Base-by-base conservation (phyloP, 1,139 yeast species). In the Yamadazyma trypodendri region DNA sequence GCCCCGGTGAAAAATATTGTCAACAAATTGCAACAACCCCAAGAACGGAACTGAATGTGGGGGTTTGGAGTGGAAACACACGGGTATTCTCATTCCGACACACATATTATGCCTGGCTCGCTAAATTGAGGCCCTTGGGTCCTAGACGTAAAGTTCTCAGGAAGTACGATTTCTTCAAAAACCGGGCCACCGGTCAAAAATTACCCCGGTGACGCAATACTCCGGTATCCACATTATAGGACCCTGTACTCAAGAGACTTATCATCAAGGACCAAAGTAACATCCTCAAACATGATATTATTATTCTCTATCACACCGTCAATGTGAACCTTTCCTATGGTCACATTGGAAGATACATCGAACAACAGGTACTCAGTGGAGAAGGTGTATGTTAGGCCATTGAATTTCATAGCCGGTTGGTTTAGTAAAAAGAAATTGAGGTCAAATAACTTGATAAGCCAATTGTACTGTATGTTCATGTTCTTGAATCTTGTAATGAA, bases 401-500 rank as follows among this genome's bases (percentile, higher is more conserved):
- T 35, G 14, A 38, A 37, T 10, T 41, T 37, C 4, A 45, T 31
- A 2, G 33, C 20, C 3, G 52, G 52, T 24, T 48, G 52, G 27
- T 46, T 46, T 20, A 48, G 23, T 4, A 45, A 35, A 30, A 48
- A 48, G 6, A 38, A 12, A 16, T 42, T 41, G 16, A 37, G 30
- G 23, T 49, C 42, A 10, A 49, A 28, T 6, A 49, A 13, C 21
- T 48, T 48, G 7, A 48, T 45, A 3, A 40, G 40, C 52, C 52
- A 48, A 7, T 28, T 16, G 16, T 31, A 40, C n/a, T 36, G 18
- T 2, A 48, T 37, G 12, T 45, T 34, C 10, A 47, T 24, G 13
- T 35, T 22, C 20, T 23, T 21, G 24, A 36, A 30, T 2, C 22
- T 18, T 16, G 29, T 15, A 7, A 32, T 10, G 12, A 25, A 20